These are phyloP conservation scores for Zarea fungicola DNA, from an alignment of 2,329 filamentous ascomycete genomes.

Conservation along the genomic window DNA sequence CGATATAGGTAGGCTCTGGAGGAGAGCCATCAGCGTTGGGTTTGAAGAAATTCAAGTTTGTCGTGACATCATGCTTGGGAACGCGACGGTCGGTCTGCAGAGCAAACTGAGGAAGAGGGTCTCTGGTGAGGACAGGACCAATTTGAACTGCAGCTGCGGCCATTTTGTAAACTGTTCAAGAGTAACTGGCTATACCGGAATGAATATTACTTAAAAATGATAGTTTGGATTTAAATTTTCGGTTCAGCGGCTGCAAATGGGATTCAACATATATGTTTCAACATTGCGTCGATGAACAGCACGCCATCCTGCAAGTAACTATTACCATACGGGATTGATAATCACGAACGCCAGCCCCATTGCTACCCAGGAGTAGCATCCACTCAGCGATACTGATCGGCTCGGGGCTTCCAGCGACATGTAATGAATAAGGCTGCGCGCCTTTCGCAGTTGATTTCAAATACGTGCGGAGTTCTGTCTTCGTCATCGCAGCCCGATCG, in stretches of 20 bases:
- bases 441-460: conserved; percentile 6
- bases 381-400: background rate
- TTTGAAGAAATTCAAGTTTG: conserved; percentile 34
- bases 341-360: conserved; percentile 14
- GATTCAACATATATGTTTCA: background rate
- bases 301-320: conserved; percentile 19
- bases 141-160: conserved; percentile 21
- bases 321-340: conserved; percentile 20
- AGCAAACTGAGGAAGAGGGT: conserved; percentile 11
- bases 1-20: conserved; percentile 30
- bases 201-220: too few relatives aligned
- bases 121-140: conserved; percentile 7
- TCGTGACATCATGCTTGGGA: conserved; percentile 26
- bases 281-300: conserved; percentile 16
- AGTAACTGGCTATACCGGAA: background rate
- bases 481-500: conserved; percentile 3
- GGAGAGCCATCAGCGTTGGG: conserved; percentile 37
- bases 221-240: background rate
- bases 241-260: too few relatives aligned
- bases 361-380: background rate
- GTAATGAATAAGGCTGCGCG: background rate
- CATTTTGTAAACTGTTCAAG: conserved; percentile 16
- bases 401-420: background rate
- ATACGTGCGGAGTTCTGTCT: conserved; percentile 11
- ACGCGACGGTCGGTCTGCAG: conserved; percentile 1